Conservation (phyloP, 306 rosid species). For the Vigna unguiculata region DNA sequence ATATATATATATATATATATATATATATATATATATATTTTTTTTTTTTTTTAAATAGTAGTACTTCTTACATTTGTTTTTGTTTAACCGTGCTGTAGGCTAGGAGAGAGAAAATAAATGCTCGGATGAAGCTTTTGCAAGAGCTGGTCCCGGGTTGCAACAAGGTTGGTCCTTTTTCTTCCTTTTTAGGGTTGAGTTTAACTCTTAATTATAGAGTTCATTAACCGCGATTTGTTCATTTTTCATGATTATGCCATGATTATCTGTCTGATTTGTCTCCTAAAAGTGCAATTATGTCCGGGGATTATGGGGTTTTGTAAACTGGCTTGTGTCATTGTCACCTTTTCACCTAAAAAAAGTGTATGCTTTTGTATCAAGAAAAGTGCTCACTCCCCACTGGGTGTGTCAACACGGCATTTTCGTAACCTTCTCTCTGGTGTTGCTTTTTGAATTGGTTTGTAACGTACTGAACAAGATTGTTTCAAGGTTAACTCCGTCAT, state of each 20-base stretch:
- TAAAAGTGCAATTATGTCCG: constrained; percentile 60
- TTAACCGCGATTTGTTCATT: constrained; percentile 46
- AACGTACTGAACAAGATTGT: constrained; percentile 42
- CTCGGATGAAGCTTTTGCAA: constrained; percentile 94
- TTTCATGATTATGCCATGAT: constrained; percentile 49
- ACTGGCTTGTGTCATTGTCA: constrained; percentile 60
- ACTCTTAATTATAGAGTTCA: constrained; percentile 31
- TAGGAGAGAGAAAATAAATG: constrained; percentile 99
- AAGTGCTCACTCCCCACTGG: constrained; percentile 50
- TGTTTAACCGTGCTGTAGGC: constrained; percentile 60
- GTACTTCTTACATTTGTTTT: neutral
- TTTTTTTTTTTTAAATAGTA: neutral
- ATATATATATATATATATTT: no score
- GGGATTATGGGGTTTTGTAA: constrained; percentile 47
- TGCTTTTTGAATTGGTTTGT: constrained; percentile 44
- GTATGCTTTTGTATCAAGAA: constrained; percentile 67
- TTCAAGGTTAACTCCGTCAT: constrained; percentile 50
- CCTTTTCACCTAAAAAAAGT: constrained; percentile 56
- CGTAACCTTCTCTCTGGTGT: constrained; percentile 43
- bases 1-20: neutral
- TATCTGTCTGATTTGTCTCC: constrained; percentile 55
- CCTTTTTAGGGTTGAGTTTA: constrained; percentile 39
- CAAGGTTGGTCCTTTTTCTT: constrained; percentile 61
- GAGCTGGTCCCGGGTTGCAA: constrained; percentile 99
- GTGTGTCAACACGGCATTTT: constrained; percentile 47